Evolutionary conservation across 1,139 yeast species (phyloP), one percentile per base, ranked within the genome.

Genomic region (Taiozyma sp.): DNA sequence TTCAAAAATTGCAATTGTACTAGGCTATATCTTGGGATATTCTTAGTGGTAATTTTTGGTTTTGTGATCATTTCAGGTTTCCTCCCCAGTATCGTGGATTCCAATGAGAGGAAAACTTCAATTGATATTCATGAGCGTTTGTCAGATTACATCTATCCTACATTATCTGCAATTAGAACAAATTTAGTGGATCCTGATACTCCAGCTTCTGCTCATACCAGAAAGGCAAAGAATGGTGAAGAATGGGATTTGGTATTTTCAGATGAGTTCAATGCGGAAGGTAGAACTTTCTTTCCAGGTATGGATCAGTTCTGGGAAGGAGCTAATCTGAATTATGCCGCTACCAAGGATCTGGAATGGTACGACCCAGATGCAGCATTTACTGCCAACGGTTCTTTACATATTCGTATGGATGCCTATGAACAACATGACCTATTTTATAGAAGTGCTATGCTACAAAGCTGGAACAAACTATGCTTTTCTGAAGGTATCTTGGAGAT

Each of bases 271-370:
- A 84, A 84, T 61, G 83, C 80, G 39, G 89, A 81, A 54, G 96
- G 96, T 5, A 75, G 96, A 60, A 84, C 95, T 2, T 88, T 88
- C 62, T 88, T 86, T 63, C 82, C 77, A 8, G 90, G 88, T 34
- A 95, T 88, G 60, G 35, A 88, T 66, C 95, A 86, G 67, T 88
- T 85, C 63, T 88, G 89, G 79, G 76, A 81, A 35, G 93, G 88
- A 4, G 84, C 80, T 1, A 89, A 88, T 64, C 62, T 88, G 45
- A 81, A 87, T 66, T 88, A 88, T 65, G 88, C 78, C 52, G 93
- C 95, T 32, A 88, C 96, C 2, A 67, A 76, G 53, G 96, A 88
- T 72, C 74, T 87, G 62, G 96, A 88, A 70, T 88, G 96, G 95
- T 88, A 88, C 65, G 81, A 80, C 55, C 96, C 96, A 3, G 96